phyloP scores from a whole-genome alignment of 2,329 filamentous ascomycete genomes.

The Uncinocarpus reesii region DNA sequence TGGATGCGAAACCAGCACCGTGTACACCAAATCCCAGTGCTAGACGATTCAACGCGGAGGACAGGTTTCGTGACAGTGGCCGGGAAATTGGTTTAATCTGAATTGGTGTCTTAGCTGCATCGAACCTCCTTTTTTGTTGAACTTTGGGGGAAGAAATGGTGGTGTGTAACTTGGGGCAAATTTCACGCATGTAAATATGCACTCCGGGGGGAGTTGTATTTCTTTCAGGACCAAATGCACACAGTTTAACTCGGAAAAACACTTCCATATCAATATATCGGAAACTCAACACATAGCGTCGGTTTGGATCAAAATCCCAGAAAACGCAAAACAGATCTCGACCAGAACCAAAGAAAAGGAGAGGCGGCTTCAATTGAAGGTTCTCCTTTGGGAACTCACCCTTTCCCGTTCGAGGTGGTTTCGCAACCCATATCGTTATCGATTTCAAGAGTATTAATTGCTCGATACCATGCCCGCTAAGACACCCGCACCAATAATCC shows the following conservation, averaged over 20 bases:
- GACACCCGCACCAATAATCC: constrained; percentile 42
- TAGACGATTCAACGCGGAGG: not conserved
- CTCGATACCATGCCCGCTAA: constrained; percentile 33
- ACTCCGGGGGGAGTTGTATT: no score
- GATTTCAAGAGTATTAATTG: not conserved
- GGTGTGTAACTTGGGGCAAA: no score
- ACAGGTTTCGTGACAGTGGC: not conserved
- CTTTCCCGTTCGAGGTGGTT: not conserved
- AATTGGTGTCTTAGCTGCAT: no score
- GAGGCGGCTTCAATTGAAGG: not conserved
- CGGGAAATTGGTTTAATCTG: no score
- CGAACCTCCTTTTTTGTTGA: no score
- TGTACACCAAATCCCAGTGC: constrained; percentile 6
- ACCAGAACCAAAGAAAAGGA: not conserved
- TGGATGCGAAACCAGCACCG: constrained; percentile 13
- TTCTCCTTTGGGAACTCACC: not conserved
- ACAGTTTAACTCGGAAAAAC: no score
- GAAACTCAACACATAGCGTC: no score
- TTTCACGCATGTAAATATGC: no score
- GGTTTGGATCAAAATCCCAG: no score
- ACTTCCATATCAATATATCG: no score
- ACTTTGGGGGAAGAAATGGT: no score
- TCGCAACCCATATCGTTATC: not conserved
- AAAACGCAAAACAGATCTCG: not conserved
- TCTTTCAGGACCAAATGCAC: no score